A percentile compares a stretch with the other conserved stretches of the same genome.
These are phyloP conservation scores for Fusarium sambucinum DNA, from an alignment of 2,329 filamentous ascomycete species.

Conservation along the genomic window DNA sequence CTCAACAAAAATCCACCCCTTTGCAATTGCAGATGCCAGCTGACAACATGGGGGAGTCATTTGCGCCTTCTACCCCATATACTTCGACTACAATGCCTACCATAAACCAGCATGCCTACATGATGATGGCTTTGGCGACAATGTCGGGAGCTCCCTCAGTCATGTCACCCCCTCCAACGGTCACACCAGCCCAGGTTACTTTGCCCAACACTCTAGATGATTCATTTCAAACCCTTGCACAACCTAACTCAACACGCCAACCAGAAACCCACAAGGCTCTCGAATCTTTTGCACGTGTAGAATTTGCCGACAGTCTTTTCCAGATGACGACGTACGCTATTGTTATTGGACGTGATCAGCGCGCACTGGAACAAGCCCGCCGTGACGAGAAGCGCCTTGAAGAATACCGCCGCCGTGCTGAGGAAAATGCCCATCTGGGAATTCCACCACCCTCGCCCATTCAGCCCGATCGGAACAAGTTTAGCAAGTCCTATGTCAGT, in stretches of 20 bases:
- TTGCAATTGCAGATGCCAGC: slow-evolving; percentile 33
- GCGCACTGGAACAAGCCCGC: slow-evolving; percentile 67
- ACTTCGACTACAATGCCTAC: slow-evolving; percentile 50
- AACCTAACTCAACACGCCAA: slow-evolving; percentile 52
- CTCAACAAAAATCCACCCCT: slow-evolving; percentile 42
- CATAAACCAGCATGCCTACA: slow-evolving; percentile 56
- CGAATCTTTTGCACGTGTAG: slow-evolving; percentile 70
- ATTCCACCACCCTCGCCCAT: slow-evolving; percentile 65
- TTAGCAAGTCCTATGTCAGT: slow-evolving; percentile 75
- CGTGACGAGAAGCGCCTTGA: slow-evolving; percentile 63
- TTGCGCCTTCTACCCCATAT: slow-evolving; percentile 52
- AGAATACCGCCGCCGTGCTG: slow-evolving; percentile 58
- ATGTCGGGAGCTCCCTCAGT: slow-evolving; percentile 54
- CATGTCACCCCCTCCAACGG: slow-evolving; percentile 59
- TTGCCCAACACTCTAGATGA: slow-evolving; percentile 55
- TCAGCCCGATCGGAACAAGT: slow-evolving; percentile 65
- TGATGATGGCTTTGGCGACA: slow-evolving; percentile 61
- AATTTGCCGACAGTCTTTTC: slow-evolving; percentile 81
- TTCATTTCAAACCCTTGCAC: slow-evolving; percentile 46
- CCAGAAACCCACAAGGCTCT: slow-evolving; percentile 57
- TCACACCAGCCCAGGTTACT: slow-evolving; percentile 61
- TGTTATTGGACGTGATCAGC: slow-evolving; percentile 77
- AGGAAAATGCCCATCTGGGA: slow-evolving; percentile 62
- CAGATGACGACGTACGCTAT: slow-evolving; percentile 82
- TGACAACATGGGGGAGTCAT: slow-evolving; percentile 45